These are phyloP conservation scores for Nothopassalora personata DNA, from an alignment of 2,329 filamentous ascomycete species.

Conservation along the genomic window DNA sequence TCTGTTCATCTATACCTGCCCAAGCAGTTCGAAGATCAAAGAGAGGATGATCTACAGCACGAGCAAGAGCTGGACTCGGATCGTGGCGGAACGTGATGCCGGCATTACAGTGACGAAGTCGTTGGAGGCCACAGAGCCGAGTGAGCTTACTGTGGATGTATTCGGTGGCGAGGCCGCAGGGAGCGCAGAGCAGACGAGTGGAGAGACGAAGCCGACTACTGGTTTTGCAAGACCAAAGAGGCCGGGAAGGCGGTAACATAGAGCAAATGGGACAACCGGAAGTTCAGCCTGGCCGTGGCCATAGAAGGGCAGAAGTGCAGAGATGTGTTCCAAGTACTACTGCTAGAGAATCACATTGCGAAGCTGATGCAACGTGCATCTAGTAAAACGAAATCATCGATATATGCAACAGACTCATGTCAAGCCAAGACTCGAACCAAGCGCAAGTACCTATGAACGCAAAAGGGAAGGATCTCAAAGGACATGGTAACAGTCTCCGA, in stretches of 20 bases:
- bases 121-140: slow-evolving; percentile 59
- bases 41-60: slow-evolving; percentile 79
- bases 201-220: slow-evolving; percentile 59
- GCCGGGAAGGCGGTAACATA: slow-evolving; percentile 55
- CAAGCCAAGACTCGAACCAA: neutral
- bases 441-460: neutral
- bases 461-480: neutral
- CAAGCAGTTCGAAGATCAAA: slow-evolving; percentile 66
- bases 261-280: too few relatives aligned
- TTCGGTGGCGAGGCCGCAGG: slow-evolving; percentile 37
- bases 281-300: too few relatives aligned
- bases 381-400: too few relatives aligned
- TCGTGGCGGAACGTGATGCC: slow-evolving; percentile 62
- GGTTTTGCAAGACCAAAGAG: slow-evolving; percentile 74
- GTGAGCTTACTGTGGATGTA: slow-evolving; percentile 63
- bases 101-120: slow-evolving; percentile 64
- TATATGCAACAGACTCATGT: neutral
- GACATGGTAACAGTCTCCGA: too few relatives aligned
- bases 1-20: slow-evolving; percentile 80
- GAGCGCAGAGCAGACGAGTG: slow-evolving; percentile 51
- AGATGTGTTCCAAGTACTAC: too few relatives aligned
- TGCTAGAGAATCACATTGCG: too few relatives aligned
- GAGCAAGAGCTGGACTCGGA: slow-evolving; percentile 47
- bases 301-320: too few relatives aligned
- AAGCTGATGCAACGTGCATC: too few relatives aligned